Conservation (phyloP, 2,329 filamentous ascomycete species). For the Plenodomus lindquistii region DNA sequence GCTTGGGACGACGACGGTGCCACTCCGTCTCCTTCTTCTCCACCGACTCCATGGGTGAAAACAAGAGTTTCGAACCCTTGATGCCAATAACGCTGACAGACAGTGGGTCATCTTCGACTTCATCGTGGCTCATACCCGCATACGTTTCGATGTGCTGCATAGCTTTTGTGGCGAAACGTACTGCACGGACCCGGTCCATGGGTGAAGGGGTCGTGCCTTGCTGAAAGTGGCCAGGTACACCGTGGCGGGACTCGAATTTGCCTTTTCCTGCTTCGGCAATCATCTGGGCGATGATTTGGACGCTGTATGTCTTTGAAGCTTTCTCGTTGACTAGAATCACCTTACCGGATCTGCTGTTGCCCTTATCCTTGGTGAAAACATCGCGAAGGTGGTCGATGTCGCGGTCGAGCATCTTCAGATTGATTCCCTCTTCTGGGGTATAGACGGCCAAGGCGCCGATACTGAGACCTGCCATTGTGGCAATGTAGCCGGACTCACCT, state of each 20-base stretch:
- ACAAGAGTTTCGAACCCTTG: conserved; percentile 85
- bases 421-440: conserved; percentile 94
- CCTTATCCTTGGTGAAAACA: conserved; percentile 81
- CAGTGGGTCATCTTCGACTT: conserved; percentile 73
- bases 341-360: conserved; percentile 86
- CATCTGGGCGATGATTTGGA: conserved; percentile 92
- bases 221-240: conserved; percentile 54
- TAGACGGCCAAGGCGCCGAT: conserved; percentile 93
- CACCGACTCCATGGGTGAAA: conserved; percentile 77
- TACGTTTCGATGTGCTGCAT: conserved; percentile 87
- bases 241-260: conserved; percentile 88
- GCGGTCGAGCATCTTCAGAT: conserved; percentile 85
- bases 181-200: conserved; percentile 93
- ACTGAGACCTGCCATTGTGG: conserved; percentile 85
- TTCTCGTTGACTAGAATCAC: conserved; percentile 97
- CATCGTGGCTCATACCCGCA: conserved; percentile 64
- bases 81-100: conserved; percentile 88
- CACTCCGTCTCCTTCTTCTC: conserved; percentile 89
- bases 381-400: conserved; percentile 90
- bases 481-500: conserved; percentile 90
- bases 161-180: conserved; percentile 90
- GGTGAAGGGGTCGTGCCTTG: conserved; percentile 66
- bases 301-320: conserved; percentile 84
- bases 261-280: conserved; percentile 92
- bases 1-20: conserved; percentile 81